Base-by-base conservation (phyloP, 169 alveolate species). In the Plasmodium vivax region DNA sequence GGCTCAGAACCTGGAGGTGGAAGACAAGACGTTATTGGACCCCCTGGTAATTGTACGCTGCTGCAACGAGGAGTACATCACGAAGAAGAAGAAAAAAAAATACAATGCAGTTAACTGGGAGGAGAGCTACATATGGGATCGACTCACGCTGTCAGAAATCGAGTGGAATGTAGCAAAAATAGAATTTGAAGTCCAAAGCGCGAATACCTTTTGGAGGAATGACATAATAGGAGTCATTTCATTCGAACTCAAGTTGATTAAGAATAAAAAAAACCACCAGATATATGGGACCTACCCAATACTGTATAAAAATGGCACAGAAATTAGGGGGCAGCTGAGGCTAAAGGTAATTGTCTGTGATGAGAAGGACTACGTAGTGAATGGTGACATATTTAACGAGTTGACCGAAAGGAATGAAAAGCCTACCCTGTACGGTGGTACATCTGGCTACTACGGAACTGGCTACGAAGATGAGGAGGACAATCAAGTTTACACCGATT, bases 131-230 rank as follows among this genome's bases (percentile, higher is more conserved):
- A 92, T 97, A 56, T 98, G 99, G 99, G 95, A 96, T 51, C 97
- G 98, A 96, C 56, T 98, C 5, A 96, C 93, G 56, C 94, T 97
- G 30, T 94, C 98, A 43, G 96, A 92, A 93, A 92, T 97, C 16
- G 98, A 97, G 88, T 98, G 99, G 99, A 97, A 95, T 30, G 94
- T 97, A 74, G 97, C 98, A 77, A 97, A 96, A 82, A 97, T 98
- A 23, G 98, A 97, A 72, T 98, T 98, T 94, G 99, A 98, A 88
- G 96, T 98, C 36, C 99, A 97, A 85, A 93, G 98, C 23, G 99
- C 99, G 36, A 98, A 98, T 92, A 96, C 98, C 74, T 97, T 97
- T 77, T 98, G 99, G 99, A 90, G 98, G 72, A 98, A 98, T 85
- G 98, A 97, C 62, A 87, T 95, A 45, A 95, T 98, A 51, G 99